A percentile compares a stretch with the other conserved stretches of the same genome.
Conservation (phyloP, 2,329 filamentous ascomycete species). For the Mollisia scopiformis region DNA sequence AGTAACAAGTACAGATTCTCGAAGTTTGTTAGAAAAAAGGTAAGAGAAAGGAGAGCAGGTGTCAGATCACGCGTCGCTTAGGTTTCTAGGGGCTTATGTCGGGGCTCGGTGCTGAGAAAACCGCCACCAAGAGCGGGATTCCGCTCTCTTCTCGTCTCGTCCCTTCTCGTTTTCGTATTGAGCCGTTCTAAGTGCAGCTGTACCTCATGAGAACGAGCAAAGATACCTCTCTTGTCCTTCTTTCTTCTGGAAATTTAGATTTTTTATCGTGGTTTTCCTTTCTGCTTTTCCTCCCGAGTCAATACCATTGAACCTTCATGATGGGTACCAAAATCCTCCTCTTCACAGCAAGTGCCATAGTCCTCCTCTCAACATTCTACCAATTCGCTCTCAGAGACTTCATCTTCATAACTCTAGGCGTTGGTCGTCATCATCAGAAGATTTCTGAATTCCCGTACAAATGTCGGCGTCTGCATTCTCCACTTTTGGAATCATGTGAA, state of each 20-base stretch:
- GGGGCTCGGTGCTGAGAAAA: neutral
- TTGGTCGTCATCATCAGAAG: slow-evolving; percentile 32
- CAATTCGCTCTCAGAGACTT: slow-evolving; percentile 26
- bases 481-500: slow-evolving; percentile 25
- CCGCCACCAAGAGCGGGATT: neutral
- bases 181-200: neutral
- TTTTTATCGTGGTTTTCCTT: neutral
- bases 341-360: slow-evolving; percentile 4
- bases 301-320: neutral
- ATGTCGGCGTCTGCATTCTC: slow-evolving; percentile 15
- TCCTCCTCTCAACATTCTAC: slow-evolving; percentile 24
- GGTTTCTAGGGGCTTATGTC: neutral
- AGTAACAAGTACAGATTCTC: neutral
- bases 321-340: slow-evolving; percentile 12
- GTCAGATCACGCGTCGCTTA: neutral
- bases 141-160: neutral
- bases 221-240: neutral
- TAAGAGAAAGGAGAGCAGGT: neutral
- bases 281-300: neutral
- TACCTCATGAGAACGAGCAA: neutral
- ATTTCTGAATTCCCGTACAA: slow-evolving; percentile 38
- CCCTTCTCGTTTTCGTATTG: neutral
- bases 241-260: neutral
- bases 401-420: slow-evolving; percentile 32
- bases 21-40: neutral